Evolutionary conservation across 257 asterid genomes (phyloP), one percentile per base, ranked within the genome.

Genomic region (Solanum pimpinellifolium): DNA sequence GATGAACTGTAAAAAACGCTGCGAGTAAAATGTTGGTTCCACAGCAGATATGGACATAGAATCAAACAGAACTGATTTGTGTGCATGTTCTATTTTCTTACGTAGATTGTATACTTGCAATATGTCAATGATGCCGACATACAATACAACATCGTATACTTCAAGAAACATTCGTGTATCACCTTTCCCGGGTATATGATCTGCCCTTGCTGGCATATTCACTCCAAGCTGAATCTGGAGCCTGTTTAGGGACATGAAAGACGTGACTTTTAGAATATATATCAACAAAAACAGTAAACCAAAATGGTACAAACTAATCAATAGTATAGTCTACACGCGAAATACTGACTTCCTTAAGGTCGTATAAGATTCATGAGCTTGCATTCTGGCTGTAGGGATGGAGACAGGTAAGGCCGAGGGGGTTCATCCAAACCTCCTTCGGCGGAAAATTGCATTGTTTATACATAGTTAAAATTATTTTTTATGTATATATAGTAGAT

Each of bases 161-260:
- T 94, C 96, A 35, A 91, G 96, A 88, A 97, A 96, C 87, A 94
- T 83, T 86, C 62, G 93, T 3, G 84, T 75, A 33, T 84, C 90
- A 27, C 90, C 91, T 37, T 91, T 92, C 21, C 91, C 90, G 0
- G 93, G 94, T 37, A 92, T 88, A 72, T 77, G 94, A 90, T 97
- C 99, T 3, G 99, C 98, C 89, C 99, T 93, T 56, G 99, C 98
- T 11, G 99, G 99, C 99, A 97, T 93, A 88, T 96, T 97, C 83
- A 97, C 99, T 89, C 99, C 99, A 7, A 96, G 98, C 89, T 94
- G 99, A 93, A 96, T 94, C 90, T 96, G 99, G 33, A 96, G 93
- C 87, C 99, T 96, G 97, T 31, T 86, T 52, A 56, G 66, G 69
- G 46, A 85, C 66, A 84, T 83, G 41, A 76, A 60, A 77, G 76